Evolutionary conservation across 768 basidiomycete species (phyloP), one percentile per base, ranked within the genome.

Genomic region (Holtermannia corniformis): DNA sequence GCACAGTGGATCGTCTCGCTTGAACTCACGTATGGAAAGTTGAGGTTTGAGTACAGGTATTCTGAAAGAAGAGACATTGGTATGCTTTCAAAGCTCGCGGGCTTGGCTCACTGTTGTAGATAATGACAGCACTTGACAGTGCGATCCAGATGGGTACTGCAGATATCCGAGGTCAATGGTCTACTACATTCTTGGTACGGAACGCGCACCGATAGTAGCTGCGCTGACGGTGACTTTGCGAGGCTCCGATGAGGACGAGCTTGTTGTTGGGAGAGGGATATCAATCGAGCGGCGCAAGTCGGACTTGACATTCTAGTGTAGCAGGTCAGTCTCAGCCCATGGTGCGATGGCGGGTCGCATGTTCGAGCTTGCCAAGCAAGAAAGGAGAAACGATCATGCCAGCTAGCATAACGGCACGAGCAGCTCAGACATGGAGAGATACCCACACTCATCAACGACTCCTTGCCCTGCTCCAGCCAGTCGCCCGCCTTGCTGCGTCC

Each of bases 31-130:
- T 63, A 96, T 86, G 45, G 91, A 87, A 76, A 78, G 87, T 72
- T 79, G 78, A 77, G 91, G 88, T 58, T 81, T 68, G 70, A 85
- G 46, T 68, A 68, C 5, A 68, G 58, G 50, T 66, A 68, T 62
- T 68, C 64, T 62, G 80, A 42, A 79, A 22, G 47, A 5, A 20
- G 7, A 19, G 25, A n/a, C 14, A 41, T 20, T 41, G 19, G 21
- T n/a, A 49, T 1, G 45, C 28, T 20, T 41, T 48, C 42, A 5
- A 53, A 47, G 1, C 44, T 53, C 28, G 56, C 80, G 73, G 86
- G 86, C 78, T 87, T 91, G 63, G 90, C 68, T 83, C 83, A 73
- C 90, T 92, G 79, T 93, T 93, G 80, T 93, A 92, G 56, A 93
- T 82, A 75, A 95, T 95, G 68, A 95, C 91, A 5, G 82, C 65